Conservation (phyloP, 1,139 yeast genomes). For the Suhomyces bribrorum region DNA sequence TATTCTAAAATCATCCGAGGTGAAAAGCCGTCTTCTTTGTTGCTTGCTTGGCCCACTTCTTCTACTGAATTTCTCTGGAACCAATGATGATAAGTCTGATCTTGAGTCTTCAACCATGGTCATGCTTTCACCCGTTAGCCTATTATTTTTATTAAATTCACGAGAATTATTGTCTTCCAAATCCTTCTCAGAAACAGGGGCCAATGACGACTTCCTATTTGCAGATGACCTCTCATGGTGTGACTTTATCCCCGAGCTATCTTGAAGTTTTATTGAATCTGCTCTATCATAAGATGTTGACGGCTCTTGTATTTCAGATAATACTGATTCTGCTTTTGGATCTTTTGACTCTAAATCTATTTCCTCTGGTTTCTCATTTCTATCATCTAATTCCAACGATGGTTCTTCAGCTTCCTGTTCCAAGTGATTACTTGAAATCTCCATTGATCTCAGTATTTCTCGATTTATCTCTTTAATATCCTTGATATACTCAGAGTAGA, state of each 20-base stretch:
- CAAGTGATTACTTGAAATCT: conserved; percentile 2
- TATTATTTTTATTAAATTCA: neutral
- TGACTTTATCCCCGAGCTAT: no score
- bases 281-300: neutral
- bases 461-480: conserved; percentile 22
- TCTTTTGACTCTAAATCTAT: neutral
- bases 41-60: neutral
- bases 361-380: neutral
- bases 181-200: no score
- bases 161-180: no score
- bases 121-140: neutral
- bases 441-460: conserved; percentile 20
- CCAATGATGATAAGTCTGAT: neutral
- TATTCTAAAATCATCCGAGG: neutral
- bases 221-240: no score
- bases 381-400: neutral
- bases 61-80: neutral
- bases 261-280: no score
- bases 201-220: neutral
- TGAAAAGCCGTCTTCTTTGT: neutral
- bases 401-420: conserved; percentile 1
- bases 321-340: neutral
- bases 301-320: neutral
- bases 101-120: neutral
- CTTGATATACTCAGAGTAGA: conserved; percentile 20